Base-by-base conservation (phyloP, 2,329 filamentous ascomycete species). In the Colletotrichum tropicale region DNA sequence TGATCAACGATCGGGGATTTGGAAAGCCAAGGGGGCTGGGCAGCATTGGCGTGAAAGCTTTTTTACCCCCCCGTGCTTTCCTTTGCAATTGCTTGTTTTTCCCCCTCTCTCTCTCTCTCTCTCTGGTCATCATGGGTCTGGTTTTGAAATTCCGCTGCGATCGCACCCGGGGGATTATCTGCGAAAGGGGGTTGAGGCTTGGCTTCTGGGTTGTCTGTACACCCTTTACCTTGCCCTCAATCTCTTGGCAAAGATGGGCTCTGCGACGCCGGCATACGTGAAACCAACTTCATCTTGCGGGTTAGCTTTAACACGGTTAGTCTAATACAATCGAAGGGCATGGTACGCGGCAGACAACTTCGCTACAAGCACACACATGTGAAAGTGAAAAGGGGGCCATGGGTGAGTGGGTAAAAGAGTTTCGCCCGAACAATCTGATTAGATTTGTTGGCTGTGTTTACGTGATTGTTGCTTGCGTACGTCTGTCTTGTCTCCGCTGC, bases 1-100 rank as follows among this genome's bases (percentile, higher is more conserved):
- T 69, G 70, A 75, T 74, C 64, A 15, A 64, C 36, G 74, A 76
- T 60, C 64, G 26, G 58, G 32, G n/a, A 48, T 52, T 52, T 43
- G 38, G 61, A 73, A 28, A 48, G 58, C 70, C 65, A 69, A 74
- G 70, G 70, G 43, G 58, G 24, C 70, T 68, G 70, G 74, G 64
- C 38, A 58, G 74, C 74, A 76, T 69, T 52, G 70, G 65, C 43
- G 28, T 69, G 74, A 74, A 74, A 66, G 65, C 58, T 69, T 74
- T 65, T 65, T 62, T 24, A 66, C 61, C 62, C 34, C 36, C 48
- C 32, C 43, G 15, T 60, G 36, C 68, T 60, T 34, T 52, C 15
- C 68, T 52, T 32, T 28, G 55, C 8, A n/a, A 21, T 64, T 12
- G 5, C 58, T 70, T 52, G 9, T 36, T 38, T 43, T 24, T 52